Evolutionary conservation across 169 alveolate species (phyloP).

Genomic region (Cystoisospora suis): DNA sequence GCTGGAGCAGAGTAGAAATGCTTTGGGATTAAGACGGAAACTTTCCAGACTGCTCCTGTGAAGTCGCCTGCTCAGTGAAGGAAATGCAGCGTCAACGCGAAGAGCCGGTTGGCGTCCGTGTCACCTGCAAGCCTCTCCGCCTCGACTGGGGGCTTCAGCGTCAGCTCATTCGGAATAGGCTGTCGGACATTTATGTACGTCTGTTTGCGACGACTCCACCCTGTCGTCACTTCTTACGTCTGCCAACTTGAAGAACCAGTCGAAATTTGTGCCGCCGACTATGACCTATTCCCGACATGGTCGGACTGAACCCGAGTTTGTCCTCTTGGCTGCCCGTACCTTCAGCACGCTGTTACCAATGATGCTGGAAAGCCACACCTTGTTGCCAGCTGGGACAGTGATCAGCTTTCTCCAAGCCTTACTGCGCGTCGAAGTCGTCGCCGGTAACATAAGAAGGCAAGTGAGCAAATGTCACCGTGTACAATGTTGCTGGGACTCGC

Average conservation of each 20-base stretch:
- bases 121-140: constrained; percentile 1
- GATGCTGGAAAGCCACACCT: neutral
- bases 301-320: neutral
- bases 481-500: neutral
- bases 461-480: constrained; percentile 33
- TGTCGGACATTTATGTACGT: neutral
- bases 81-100: neutral
- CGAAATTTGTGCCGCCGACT: constrained; percentile 3
- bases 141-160: constrained; percentile 27
- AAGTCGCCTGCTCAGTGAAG: constrained; percentile 6
- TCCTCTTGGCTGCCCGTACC: neutral
- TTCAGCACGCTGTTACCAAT: constrained; percentile 18
- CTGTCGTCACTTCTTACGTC: neutral
- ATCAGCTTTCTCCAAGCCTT: neutral
- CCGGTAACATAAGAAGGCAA: constrained; percentile 9
- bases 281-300: neutral
- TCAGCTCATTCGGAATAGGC: constrained; percentile 14
- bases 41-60: constrained; percentile 35
- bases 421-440: constrained; percentile 17
- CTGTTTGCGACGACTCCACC: neutral
- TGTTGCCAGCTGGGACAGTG: neutral
- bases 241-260: constrained; percentile 13
- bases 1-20: neutral
- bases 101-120: neutral
- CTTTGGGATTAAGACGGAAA: constrained; percentile 5